Evolutionary conservation across 805 yeast species (phyloP).

Genomic region (Candida maesae): DNA sequence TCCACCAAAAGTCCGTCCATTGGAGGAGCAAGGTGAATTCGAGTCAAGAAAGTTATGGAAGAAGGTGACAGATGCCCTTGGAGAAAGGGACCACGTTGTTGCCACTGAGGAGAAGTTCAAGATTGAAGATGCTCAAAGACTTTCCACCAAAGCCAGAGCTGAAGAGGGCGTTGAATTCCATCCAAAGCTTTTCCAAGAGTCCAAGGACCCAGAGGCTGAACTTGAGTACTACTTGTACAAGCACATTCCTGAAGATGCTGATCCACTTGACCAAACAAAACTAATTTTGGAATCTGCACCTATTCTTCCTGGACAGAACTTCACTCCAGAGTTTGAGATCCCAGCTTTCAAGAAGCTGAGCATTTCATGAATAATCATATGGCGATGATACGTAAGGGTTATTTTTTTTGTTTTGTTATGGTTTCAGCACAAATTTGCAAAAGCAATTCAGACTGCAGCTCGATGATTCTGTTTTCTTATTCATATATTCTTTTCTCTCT

Average conservation of each 20-base stretch:
- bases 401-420: background rate
- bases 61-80: conserved; percentile 77
- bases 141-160: conserved; percentile 61
- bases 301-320: conserved; percentile 75
- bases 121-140: conserved; percentile 86
- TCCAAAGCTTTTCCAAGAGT: conserved; percentile 68
- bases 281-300: conserved; percentile 68
- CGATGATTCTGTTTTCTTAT: too few relatives aligned
- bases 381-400: too few relatives aligned
- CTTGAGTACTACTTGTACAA: conserved; percentile 68
- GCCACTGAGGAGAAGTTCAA: conserved; percentile 88
- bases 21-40: conserved; percentile 71
- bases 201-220: conserved; percentile 34
- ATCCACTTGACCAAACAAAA: conserved; percentile 49
- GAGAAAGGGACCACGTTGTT: conserved; percentile 65
- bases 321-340: conserved; percentile 58
- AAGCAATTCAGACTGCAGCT: too few relatives aligned
- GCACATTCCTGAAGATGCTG: conserved; percentile 49
- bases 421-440: too few relatives aligned
- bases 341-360: conserved; percentile 59
- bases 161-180: conserved; percentile 79
- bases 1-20: conserved; percentile 71
- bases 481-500: too few relatives aligned
- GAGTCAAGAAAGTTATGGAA: conserved; percentile 87
- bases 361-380: too few relatives aligned